phyloP scores from a whole-genome alignment of 805 yeast species.

The Metschnikowia sp. region DNA sequence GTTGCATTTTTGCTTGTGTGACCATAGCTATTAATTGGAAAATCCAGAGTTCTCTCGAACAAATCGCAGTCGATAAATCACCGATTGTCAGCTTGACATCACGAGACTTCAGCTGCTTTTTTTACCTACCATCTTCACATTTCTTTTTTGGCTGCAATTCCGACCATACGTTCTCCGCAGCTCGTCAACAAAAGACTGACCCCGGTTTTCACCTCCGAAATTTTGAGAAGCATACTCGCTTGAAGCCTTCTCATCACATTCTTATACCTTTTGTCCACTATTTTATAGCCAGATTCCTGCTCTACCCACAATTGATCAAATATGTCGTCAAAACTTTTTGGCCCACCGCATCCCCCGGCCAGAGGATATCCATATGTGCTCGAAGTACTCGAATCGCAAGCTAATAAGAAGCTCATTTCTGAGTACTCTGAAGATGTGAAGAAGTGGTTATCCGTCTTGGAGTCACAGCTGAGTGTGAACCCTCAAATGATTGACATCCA shows the following conservation, averaged over 20 bases:
- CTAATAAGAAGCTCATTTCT: conserved; percentile 38
- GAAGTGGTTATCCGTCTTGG: conserved; percentile 38
- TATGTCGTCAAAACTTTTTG: conserved; percentile 13
- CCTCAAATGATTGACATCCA: conserved; percentile 50
- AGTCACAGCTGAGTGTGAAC: conserved; percentile 40
- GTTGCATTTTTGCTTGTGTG: too few relatives aligned
- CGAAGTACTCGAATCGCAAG: conserved; percentile 46
- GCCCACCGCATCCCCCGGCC: conserved; percentile 28
- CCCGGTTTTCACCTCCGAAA: not conserved
- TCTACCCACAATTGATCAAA: not conserved
- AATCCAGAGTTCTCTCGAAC: too few relatives aligned
- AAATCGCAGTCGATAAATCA: too few relatives aligned
- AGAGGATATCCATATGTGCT: conserved; percentile 40
- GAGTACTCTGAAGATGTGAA: conserved; percentile 44
- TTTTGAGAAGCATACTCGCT: too few relatives aligned
- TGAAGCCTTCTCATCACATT: too few relatives aligned
- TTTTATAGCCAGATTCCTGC: too few relatives aligned
- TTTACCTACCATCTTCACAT: not conserved
- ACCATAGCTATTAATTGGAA: too few relatives aligned
- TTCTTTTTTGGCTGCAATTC: conserved; percentile 10
- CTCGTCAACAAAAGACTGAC: not conserved
- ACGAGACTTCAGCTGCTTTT: too few relatives aligned
- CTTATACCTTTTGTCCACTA: too few relatives aligned
- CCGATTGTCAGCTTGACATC: too few relatives aligned
- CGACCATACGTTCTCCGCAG: conserved; percentile 1